Evolutionary conservation across 139 green algal genomes (phyloP), one percentile per base, ranked within the genome.

Genomic region (Monoraphidium neglectum): DNA sequence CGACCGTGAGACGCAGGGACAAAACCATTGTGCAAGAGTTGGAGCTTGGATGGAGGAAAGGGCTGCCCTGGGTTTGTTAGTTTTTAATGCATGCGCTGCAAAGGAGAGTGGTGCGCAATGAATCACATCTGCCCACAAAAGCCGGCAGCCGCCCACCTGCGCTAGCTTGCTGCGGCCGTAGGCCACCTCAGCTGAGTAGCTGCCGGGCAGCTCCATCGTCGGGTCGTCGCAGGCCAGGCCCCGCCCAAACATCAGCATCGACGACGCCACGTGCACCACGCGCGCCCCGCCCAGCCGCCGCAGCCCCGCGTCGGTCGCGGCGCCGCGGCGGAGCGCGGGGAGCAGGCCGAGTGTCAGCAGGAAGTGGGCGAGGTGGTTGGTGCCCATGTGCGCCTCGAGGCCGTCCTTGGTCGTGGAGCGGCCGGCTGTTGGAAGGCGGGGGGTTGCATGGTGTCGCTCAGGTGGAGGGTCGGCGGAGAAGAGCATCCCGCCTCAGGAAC

Each of bases 81-180:
- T n/a, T n/a, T n/a, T n/a, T n/a, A n/a, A n/a, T n/a, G n/a, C n/a
- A n/a, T n/a, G n/a, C n/a, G n/a, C n/a, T n/a, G n/a, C n/a, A n/a
- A n/a, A n/a, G n/a, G n/a, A n/a, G n/a, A n/a, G n/a, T n/a, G n/a
- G n/a, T n/a, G n/a, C n/a, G n/a, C n/a, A n/a, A n/a, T n/a, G n/a
- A n/a, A n/a, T n/a, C n/a, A n/a, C n/a, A n/a, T n/a, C n/a, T n/a
- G n/a, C n/a, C n/a, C n/a, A n/a, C n/a, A n/a, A n/a, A n/a, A n/a
- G n/a, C 47, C 47, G 16, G 18, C n/a, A n/a, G n/a, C 24, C 32
- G 18, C 21, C 1, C 54, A 76, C 72, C 59, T 90, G 82, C 1
- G 86, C 85, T 15, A 97, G 83, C 84, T 97, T 97, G 87, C 88
- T 94, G 71, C 89, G 81, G 23, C 75, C 76, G 65, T 97, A 97